phyloP scores from a whole-genome alignment of 495 filamentous ascomycete genomes.

The Stereocaulon alpinum region DNA sequence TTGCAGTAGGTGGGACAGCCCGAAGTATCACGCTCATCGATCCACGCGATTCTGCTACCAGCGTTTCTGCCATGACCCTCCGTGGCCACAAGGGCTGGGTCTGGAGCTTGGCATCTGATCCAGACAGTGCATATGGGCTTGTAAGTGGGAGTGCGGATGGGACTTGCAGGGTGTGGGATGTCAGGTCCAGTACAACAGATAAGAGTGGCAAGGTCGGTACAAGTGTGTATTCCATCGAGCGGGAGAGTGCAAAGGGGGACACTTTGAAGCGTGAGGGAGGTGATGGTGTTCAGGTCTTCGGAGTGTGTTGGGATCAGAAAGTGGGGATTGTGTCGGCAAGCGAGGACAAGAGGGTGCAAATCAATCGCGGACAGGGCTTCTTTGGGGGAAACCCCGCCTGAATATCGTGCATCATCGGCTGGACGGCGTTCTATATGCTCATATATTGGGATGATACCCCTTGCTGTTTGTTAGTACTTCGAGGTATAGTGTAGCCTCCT shows the following conservation, averaged over 20 bases:
- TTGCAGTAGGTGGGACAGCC: conserved; percentile 79
- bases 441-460: conserved; percentile 18
- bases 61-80: conserved; percentile 73
- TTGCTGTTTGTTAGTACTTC: background rate
- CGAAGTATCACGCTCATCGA: conserved; percentile 84
- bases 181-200: conserved; percentile 58
- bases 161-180: conserved; percentile 85
- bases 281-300: conserved; percentile 62
- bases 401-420: no score
- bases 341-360: conserved; percentile 87
- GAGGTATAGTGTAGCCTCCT: background rate
- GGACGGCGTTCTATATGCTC: conserved; percentile 23
- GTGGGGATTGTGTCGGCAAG: conserved; percentile 86
- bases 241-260: conserved; percentile 53
- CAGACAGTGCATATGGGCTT: conserved; percentile 65
- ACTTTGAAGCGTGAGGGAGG: conserved; percentile 55
- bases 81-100: conserved; percentile 84
- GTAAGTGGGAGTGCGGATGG: conserved; percentile 82
- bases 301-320: conserved; percentile 71
- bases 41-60: conserved; percentile 62
- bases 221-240: conserved; percentile 67
- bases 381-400: no score
- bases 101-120: conserved; percentile 55
- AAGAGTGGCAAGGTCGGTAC: conserved; percentile 62
- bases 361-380: conserved; percentile 50